Evolutionary conservation across 768 basidiomycete genomes (phyloP).

Genomic region (Pulveroboletus frians): DNA sequence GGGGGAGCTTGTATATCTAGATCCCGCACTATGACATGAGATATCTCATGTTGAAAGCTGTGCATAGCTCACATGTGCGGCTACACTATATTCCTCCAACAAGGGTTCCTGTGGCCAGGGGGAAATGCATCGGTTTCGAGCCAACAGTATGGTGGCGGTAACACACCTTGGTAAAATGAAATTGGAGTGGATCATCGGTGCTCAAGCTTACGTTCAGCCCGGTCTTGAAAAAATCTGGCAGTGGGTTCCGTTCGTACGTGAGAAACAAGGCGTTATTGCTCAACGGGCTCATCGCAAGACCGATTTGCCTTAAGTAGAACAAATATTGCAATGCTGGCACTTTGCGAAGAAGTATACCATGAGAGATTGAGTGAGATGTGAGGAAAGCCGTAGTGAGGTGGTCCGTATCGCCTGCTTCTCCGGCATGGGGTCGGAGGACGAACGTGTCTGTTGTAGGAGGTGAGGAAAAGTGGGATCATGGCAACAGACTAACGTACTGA

Average conservation of each 20-base stretch:
- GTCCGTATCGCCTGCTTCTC: slow-evolving; percentile 97
- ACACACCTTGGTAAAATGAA: slow-evolving; percentile 92
- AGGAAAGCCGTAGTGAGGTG: slow-evolving; percentile 95
- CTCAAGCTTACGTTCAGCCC: slow-evolving; percentile 95
- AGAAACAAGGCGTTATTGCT: slow-evolving; percentile 98
- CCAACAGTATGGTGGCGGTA: neutral
- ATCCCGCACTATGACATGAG: neutral
- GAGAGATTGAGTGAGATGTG: slow-evolving; percentile 95
- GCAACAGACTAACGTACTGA: slow-evolving; percentile 59
- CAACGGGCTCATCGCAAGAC: slow-evolving; percentile 96
- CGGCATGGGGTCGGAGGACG: slow-evolving; percentile 93
- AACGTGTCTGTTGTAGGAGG: slow-evolving; percentile 67
- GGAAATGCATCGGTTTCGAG: neutral
- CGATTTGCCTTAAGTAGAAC: slow-evolving; percentile 97
- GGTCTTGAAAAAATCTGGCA: slow-evolving; percentile 94
- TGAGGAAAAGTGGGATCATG: slow-evolving; percentile 2
- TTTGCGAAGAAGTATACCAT: slow-evolving; percentile 97
- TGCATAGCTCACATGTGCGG: slow-evolving; percentile 70
- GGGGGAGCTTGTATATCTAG: slow-evolving; percentile 94
- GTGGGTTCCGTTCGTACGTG: slow-evolving; percentile 93
- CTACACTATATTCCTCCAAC: slow-evolving; percentile 95
- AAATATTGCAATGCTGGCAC: slow-evolving; percentile 96
- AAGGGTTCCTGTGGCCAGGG: slow-evolving; percentile 67
- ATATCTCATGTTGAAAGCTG: neutral
- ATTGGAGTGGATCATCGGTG: slow-evolving; percentile 93